Evolutionary conservation across 164 flowering plant genomes (phyloP), one percentile per base, ranked within the genome.

Genomic region (Macadamia tetraphylla): DNA sequence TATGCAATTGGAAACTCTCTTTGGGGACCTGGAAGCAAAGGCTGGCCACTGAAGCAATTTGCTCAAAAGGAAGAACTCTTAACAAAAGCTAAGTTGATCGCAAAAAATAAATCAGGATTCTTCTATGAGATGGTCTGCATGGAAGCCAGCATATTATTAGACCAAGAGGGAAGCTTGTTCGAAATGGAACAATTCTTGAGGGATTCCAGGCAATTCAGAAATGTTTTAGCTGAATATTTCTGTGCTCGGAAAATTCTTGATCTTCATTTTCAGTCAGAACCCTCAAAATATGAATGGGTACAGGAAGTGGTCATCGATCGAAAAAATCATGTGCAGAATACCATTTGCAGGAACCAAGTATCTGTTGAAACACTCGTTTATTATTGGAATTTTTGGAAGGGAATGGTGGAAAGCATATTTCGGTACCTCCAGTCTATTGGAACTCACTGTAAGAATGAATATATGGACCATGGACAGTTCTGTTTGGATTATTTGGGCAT

Each of bases 21-120:
- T 10, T 89, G 90, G 92, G 70, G 48, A 35, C 6, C 60, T 4
- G 82, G 75, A 65, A 67, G 75, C 70, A 76, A 52, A 32, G 91
- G 94, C n/a, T 89, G 92, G 88, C 89, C 92, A 0, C 56, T 82
- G 56, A 86, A 83, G 77, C 67, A 70, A 1, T 86, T 85, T 68
- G 5, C 44, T 1, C 58, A 73, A 4, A 84, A 79, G 70, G 78
- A 79, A 43, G 75, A 86, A 44, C 83, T 83, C 51, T 49, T 87
- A 15, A 8, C 15, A 10, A 85, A 73, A 72, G 88, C 85, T 7
- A 77, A 75, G 71, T 56, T 64, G 1, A 58, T 77, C 23, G 85
- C 90, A 30, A 61, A 71, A 67, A 66, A 70, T 0, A 72, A 43
- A 6, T 72, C 84, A 29, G 67, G 62, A 55, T 3, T 40, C 40